Conservation (phyloP, 2,329 filamentous ascomycete species). For the Drechslerella dactyloides region DNA sequence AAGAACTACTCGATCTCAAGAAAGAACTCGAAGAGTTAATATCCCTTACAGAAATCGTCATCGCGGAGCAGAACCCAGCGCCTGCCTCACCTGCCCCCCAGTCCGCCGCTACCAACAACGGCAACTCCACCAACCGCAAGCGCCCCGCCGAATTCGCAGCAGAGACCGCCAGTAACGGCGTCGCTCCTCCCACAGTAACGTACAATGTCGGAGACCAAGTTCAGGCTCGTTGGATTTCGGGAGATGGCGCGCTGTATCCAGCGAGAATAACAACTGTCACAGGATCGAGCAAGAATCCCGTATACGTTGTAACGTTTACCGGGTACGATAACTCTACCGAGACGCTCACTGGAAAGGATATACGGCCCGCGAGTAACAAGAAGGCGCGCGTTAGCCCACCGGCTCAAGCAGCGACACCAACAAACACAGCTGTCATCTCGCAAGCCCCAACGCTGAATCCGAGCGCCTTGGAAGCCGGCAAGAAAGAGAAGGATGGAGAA, state of each 20-base stretch:
- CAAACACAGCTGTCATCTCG: constrained; percentile 66
- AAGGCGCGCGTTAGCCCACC: constrained; percentile 63
- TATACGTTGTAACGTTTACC: constrained; percentile 95
- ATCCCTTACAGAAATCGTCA: constrained; percentile 75
- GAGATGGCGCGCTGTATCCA: constrained; percentile 88
- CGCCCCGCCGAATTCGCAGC: constrained; percentile 58
- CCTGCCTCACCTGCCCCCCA: constrained; percentile 60
- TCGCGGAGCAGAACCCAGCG: constrained; percentile 77
- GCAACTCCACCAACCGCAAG: constrained; percentile 49
- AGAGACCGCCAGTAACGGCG: constrained; percentile 58
- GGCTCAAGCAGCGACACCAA: constrained; percentile 58
- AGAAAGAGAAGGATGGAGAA: constrained; percentile 69
- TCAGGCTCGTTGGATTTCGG: constrained; percentile 86
- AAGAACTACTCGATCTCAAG: constrained; percentile 77
- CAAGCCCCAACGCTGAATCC: constrained; percentile 72
- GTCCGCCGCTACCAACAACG: constrained; percentile 48
- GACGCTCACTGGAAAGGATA: constrained; percentile 79
- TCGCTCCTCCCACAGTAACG: constrained; percentile 62
- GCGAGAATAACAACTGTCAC: constrained; percentile 93
- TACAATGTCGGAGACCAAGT: constrained; percentile 80
- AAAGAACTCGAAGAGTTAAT: constrained; percentile 83
- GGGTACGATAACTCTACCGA: constrained; percentile 80
- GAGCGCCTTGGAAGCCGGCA: constrained; percentile 67
- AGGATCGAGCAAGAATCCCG: constrained; percentile 84
- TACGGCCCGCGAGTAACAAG: constrained; percentile 73